These are phyloP conservation scores for Podosphaera aphanis DNA, from an alignment of 2,329 filamentous ascomycete species.

Conservation along the genomic window DNA sequence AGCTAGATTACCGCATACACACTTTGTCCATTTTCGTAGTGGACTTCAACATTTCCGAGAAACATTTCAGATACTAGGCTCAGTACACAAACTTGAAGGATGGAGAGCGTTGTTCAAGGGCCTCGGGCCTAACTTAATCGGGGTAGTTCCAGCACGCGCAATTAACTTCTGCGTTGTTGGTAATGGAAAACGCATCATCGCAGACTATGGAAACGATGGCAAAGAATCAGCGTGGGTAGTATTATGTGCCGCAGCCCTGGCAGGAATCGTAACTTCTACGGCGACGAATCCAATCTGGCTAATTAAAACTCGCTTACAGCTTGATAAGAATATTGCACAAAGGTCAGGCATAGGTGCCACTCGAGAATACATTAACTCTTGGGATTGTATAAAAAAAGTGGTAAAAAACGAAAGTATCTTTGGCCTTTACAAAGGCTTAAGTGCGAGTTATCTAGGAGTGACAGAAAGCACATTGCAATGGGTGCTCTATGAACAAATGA, in stretches of 20 bases:
- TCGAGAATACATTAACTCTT: conserved; percentile 64
- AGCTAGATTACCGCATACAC: conserved; percentile 23
- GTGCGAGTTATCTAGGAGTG: conserved; percentile 75
- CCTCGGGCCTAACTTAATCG: conserved; percentile 69
- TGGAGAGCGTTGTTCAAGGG: conserved; percentile 81
- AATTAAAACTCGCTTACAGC: conserved; percentile 76
- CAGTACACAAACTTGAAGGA: conserved; percentile 62
- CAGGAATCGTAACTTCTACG: conserved; percentile 69
- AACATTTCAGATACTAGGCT: conserved; percentile 63
- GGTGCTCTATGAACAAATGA: conserved; percentile 87
- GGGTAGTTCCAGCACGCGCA: conserved; percentile 67
- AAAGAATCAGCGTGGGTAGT: conserved; percentile 54
- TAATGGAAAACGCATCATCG: conserved; percentile 67
- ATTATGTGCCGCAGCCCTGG: conserved; percentile 48
- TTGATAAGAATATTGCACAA: conserved; percentile 63
- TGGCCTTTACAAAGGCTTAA: conserved; percentile 75
- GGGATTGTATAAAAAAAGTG: conserved; percentile 69
- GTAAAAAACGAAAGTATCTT: conserved; percentile 56
- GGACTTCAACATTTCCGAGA: conserved; percentile 57
- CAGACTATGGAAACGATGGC: conserved; percentile 48
- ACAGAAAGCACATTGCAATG: conserved; percentile 80
- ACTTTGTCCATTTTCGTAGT: conserved; percentile 40
- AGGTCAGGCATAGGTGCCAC: conserved; percentile 26
- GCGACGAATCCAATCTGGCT: conserved; percentile 94
- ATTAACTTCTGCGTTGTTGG: conserved; percentile 93